phyloP scores from a whole-genome alignment of 306 rosid genomes.

The Quillaja saponaria region DNA sequence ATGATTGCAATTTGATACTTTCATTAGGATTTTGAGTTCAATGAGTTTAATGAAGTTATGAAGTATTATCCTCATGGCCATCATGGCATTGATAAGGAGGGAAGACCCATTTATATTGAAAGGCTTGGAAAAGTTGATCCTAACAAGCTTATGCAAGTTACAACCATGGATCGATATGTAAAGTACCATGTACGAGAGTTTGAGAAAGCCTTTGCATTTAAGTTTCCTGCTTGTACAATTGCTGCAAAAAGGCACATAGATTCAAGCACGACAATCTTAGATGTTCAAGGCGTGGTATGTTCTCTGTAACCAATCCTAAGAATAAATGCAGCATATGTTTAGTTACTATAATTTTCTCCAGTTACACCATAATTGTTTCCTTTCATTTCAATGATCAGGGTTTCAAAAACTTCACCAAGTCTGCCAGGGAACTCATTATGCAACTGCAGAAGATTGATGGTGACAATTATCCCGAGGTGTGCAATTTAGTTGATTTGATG shows the following conservation, averaged over 20 bases:
- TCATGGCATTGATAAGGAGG: constrained; percentile 97
- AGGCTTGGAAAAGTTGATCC: constrained; percentile 94
- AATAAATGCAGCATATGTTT: constrained; percentile 7
- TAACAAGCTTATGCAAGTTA: constrained; percentile 87
- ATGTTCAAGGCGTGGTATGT: constrained; percentile 99
- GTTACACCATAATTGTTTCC: constrained; percentile 14
- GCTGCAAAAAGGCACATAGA: constrained; percentile 97
- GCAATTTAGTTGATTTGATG: constrained; percentile 20
- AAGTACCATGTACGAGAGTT: constrained; percentile 88
- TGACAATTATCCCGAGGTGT: constrained; percentile 94
- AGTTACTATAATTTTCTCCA: constrained; percentile 6
- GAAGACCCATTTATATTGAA: constrained; percentile 94
- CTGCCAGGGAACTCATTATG: constrained; percentile 80
- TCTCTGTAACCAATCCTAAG: constrained; percentile 19
- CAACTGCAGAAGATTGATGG: constrained; percentile 91
- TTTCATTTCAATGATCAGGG: constrained; percentile 55
- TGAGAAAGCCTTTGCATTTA: constrained; percentile 79
- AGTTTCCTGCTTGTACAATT: constrained; percentile 93
- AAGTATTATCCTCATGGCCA: constrained; percentile 88
- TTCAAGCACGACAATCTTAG: constrained; percentile 90
- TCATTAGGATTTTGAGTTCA: constrained; percentile 80
- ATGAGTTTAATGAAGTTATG: constrained; percentile 69
- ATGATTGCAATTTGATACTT: constrained; percentile 26
- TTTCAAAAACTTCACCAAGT: constrained; percentile 82
- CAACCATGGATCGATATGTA: constrained; percentile 87